Percentiles rank a stretch among this genome's conserved stretches.
phyloP scores from a whole-genome alignment of 2,329 filamentous ascomycete genomes.

The Apiospora aurea region DNA sequence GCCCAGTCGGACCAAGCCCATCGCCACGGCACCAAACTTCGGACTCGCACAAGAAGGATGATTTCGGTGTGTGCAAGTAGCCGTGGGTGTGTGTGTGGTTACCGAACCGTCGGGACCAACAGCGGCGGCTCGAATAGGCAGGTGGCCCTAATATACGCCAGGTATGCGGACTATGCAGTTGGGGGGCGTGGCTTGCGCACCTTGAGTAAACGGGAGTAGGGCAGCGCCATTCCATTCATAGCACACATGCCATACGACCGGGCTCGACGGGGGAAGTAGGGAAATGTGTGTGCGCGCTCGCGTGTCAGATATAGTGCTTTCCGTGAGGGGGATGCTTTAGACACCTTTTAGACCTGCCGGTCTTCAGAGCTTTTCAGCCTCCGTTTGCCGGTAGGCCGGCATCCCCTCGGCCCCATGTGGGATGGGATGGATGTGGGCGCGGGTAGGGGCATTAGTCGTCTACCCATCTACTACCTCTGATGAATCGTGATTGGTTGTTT shows the following conservation, averaged over 20 bases:
- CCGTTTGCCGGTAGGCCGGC: background rate
- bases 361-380: background rate
- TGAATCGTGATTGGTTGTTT: background rate
- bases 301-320: background rate
- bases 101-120: background rate
- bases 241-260: background rate
- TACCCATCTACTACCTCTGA: background rate
- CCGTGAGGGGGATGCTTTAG: background rate
- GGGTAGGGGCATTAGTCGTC: slow-evolving; percentile 3
- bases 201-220: background rate
- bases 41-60: background rate
- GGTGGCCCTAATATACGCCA: slow-evolving; percentile 3
- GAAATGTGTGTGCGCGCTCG: background rate
- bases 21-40: background rate
- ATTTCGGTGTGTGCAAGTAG: background rate
- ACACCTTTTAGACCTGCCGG: background rate
- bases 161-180: slow-evolving; percentile 8
- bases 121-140: background rate
- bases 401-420: background rate
- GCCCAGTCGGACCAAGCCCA: background rate
- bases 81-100: background rate
- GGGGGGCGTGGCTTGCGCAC: background rate
- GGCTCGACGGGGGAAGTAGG: background rate
- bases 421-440: background rate
- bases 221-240: slow-evolving; percentile 5